Evolutionary conservation across 75 land plant species (phyloP), one percentile per base, ranked within the genome.

Genomic region (Chamaecyparis obtusa): DNA sequence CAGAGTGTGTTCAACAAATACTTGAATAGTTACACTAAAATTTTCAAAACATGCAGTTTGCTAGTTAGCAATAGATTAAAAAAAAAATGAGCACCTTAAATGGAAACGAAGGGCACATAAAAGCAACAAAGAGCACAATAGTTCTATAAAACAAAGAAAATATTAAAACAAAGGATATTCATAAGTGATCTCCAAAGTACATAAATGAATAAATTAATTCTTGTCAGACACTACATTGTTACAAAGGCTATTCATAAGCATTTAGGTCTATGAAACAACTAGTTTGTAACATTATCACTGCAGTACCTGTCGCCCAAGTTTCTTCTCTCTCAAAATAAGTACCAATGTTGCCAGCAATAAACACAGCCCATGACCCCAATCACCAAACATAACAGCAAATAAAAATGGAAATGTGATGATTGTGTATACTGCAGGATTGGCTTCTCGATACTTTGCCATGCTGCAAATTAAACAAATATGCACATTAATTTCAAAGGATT

Each of bases 381-480:
- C 99, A n/a, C 99, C 99, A 94, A 98, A 98, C 99, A 98, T 98
- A 64, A 98, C 99, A 49, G 99, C 99, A 90, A 98, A 98, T 69
- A 98, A 93, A 86, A 98, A 98, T 35, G 99, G 99, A 85, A 98
- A 98, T 33, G 99, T 98, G 80, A 98, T 92, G n/a, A 94, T 90
- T 74, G 99, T 92, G 88, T 92, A 98, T 37, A 97, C 96, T 37
- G 95, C 94, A 88, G 99, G 99, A 95, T 98, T 98, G 51, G 96
- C 97, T 89, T 98, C 99, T 87, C 92, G 93, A 87, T 96, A 98
- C 80, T 91, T 93, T 27, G 96, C 99, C 91, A 98, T 92, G 86
- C 99, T 98, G 97, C 87, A 88, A 79, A 21, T 32, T 82, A 36
- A 44, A 87, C 85, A 83, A n/a, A 49, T 24, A 55, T 37, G 44